Percentiles rank a stretch among this genome's conserved stretches.
These are phyloP conservation scores for Sanghuangporus baumii DNA, from an alignment of 1,284 basidiomycete species.

Conservation along the genomic window DNA sequence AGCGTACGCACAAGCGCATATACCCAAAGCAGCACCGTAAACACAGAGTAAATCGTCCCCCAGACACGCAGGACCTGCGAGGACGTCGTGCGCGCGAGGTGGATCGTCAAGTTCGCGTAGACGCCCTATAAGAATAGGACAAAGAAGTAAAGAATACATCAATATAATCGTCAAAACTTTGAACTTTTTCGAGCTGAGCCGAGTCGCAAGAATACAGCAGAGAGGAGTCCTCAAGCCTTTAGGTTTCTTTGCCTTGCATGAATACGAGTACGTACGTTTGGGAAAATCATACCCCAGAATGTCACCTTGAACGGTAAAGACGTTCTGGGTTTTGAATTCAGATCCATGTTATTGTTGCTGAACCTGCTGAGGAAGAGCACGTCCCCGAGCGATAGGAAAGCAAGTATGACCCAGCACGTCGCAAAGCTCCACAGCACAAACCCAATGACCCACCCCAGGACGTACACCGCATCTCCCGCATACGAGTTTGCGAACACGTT, in stretches of 20 bases:
- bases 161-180: too few species aligned
- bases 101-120: conserved; percentile 59
- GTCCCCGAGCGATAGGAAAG: conserved; percentile 37
- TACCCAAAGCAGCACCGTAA: conserved; percentile 51
- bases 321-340: background rate
- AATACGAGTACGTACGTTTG: conserved; percentile 41
- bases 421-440: conserved; percentile 50
- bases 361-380: conserved; percentile 16
- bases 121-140: conserved; percentile 39
- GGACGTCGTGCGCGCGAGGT: conserved; percentile 34
- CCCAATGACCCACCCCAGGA: conserved; percentile 38
- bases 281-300: conserved; percentile 56
- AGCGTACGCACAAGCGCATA: conserved; percentile 42
- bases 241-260: background rate
- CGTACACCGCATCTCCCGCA: conserved; percentile 35
- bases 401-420: conserved; percentile 48
- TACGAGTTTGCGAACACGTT: conserved; percentile 30
- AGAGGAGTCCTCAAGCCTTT: too few species aligned
- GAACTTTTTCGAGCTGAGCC: background rate
- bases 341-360: too few species aligned
- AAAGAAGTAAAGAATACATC: too few species aligned
- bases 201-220: background rate
- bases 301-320: background rate
- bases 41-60: conserved; percentile 47
- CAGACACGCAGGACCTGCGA: conserved; percentile 47